Conservation (phyloP, 164 flowering plant species). For the Malania oleifera region DNA sequence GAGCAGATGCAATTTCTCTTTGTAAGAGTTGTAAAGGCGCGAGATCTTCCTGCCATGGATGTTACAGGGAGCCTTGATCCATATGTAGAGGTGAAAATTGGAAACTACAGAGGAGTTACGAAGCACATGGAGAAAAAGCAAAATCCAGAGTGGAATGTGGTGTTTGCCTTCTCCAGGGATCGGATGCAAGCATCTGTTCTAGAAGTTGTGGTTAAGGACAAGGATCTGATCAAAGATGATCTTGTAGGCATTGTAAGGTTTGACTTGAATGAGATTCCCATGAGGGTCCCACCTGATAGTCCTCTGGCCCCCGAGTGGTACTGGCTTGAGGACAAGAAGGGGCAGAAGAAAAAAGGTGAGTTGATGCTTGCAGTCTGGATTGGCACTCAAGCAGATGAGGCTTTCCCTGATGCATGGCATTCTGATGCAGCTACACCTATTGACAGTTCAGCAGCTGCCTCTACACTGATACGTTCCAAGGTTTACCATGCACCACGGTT, state of each 20-base stretch:
- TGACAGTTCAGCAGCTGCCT: conserved; percentile 45
- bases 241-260: conserved; percentile 75
- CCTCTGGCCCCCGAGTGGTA: conserved; percentile 95
- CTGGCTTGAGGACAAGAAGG: conserved; percentile 70
- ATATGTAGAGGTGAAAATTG: conserved; percentile 79
- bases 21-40: conserved; percentile 89
- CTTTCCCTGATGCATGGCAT: conserved; percentile 92
- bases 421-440: conserved; percentile 76
- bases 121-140: conserved; percentile 70
- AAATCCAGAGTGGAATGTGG: conserved; percentile 85
- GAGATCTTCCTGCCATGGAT: conserved; percentile 83
- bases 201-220: conserved; percentile 81
- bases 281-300: conserved; percentile 90
- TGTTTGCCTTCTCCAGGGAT: conserved; percentile 82
- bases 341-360: conserved; percentile 76
- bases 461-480: conserved; percentile 63
- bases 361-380: conserved; percentile 96
- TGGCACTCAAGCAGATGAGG: conserved; percentile 94
- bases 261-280: conserved; percentile 81
- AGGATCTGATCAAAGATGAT: conserved; percentile 81
- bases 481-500: conserved; percentile 87
- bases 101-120: conserved; percentile 84
- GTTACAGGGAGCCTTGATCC: conserved; percentile 89
- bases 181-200: conserved; percentile 74
- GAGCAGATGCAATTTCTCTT: conserved; percentile 87